Evolutionary conservation across 495 filamentous ascomycete genomes (phyloP).

Genomic region (Podospora tetraspora): DNA sequence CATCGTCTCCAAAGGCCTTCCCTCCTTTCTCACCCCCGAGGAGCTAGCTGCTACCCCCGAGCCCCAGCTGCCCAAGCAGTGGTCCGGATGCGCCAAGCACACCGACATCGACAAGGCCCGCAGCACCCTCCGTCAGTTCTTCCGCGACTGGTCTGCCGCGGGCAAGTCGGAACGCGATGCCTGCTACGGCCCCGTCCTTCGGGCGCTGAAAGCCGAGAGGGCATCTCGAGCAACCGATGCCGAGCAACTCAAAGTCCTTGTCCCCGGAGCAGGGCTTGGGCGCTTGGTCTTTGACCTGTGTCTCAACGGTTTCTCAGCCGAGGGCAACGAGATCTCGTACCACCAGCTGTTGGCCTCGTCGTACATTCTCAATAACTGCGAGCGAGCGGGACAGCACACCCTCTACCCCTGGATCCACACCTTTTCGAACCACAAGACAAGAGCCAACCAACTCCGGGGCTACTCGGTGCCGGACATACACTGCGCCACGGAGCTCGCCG

Average conservation of each 20-base stretch:
- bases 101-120: conserved; percentile 82
- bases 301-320: conserved; percentile 62
- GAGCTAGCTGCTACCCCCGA: conserved; percentile 16
- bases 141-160: conserved; percentile 87
- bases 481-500: conserved; percentile 51
- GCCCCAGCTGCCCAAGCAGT: conserved; percentile 41
- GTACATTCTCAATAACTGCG: conserved; percentile 70
- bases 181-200: conserved; percentile 68
- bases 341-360: conserved; percentile 84
- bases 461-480: conserved; percentile 75
- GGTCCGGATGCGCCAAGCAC: conserved; percentile 60
- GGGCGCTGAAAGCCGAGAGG: conserved; percentile 55
- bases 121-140: conserved; percentile 87
- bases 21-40: conserved; percentile 53
- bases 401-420: conserved; percentile 75
- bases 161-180: conserved; percentile 66
- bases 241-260: conserved; percentile 58
- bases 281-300: conserved; percentile 83
- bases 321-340: conserved; percentile 96
- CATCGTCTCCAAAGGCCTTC: conserved; percentile 63
- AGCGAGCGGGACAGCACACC: conserved; percentile 47
- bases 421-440: conserved; percentile 71
- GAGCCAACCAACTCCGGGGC: conserved; percentile 63
- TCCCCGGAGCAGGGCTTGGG: conserved; percentile 86
- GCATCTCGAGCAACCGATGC: conserved; percentile 24